phyloP scores from a whole-genome alignment of 805 yeast genomes.

The Candida golubevii region DNA sequence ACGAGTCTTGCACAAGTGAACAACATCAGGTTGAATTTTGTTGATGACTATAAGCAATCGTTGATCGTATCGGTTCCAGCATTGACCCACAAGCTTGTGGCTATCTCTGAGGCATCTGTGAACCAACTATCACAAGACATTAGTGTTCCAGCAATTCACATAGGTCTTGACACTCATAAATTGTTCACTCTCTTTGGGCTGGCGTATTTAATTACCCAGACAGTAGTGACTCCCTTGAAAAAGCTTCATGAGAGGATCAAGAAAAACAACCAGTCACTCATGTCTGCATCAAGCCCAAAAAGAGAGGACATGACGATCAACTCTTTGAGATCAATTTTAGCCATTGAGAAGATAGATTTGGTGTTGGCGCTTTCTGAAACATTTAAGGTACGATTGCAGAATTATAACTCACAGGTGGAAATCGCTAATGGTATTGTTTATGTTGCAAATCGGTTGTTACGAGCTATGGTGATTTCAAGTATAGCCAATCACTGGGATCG shows the following conservation, averaged over 20 bases:
- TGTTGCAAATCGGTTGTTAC: slow-evolving; percentile 4
- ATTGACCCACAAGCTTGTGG: slow-evolving; percentile 11
- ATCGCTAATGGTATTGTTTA: neutral
- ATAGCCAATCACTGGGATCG: slow-evolving; percentile 14
- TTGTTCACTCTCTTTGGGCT: slow-evolving; percentile 32
- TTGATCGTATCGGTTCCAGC: slow-evolving; percentile 22
- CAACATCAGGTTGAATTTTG: slow-evolving; percentile 16
- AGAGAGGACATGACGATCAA: neutral
- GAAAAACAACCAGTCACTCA: slow-evolving; percentile 18
- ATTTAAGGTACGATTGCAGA: slow-evolving; percentile 18
- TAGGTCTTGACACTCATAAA: slow-evolving; percentile 27
- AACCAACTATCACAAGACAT: slow-evolving; percentile 2
- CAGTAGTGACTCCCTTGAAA: slow-evolving; percentile 28
- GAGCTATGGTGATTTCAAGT: slow-evolving; percentile 12
- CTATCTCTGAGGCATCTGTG: slow-evolving; percentile 1
- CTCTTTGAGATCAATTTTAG: neutral
- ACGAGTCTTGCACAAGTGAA: slow-evolving; percentile 11
- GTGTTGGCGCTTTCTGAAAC: slow-evolving; percentile 11
- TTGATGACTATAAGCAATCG: slow-evolving; percentile 14
- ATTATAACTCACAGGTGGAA: slow-evolving; percentile 1
- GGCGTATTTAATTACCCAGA: slow-evolving; percentile 27
- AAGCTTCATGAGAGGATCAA: slow-evolving; percentile 20
- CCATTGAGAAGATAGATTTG: slow-evolving; percentile 11
- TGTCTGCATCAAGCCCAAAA: neutral
- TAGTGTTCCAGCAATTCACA: slow-evolving; percentile 16